phyloP scores from a whole-genome alignment of 2,329 filamentous ascomycete genomes.

The Epichloe festucae region DNA sequence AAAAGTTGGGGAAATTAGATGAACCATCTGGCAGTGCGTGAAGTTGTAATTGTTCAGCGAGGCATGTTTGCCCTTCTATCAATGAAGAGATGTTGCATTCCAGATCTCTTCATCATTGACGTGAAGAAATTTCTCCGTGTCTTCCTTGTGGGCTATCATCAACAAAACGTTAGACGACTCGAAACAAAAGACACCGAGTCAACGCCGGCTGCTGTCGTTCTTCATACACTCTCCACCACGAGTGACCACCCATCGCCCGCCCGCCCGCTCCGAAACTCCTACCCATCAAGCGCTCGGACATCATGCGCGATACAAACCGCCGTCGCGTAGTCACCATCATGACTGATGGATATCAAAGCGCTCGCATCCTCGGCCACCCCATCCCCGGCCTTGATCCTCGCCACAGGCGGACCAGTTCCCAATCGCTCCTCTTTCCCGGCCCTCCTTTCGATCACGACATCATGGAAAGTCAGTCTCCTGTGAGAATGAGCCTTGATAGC shows the following conservation, averaged over 20 bases:
- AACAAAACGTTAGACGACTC: too few relatives aligned
- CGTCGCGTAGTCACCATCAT: conserved; percentile 72
- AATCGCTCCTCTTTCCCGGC: conserved; percentile 12
- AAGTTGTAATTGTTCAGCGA: too few relatives aligned
- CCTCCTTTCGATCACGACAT: conserved; percentile 35
- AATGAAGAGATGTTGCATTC: too few relatives aligned
- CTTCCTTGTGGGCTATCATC: too few relatives aligned
- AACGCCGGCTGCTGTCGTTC: too few relatives aligned
- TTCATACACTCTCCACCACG: not conserved
- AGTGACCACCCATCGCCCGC: not conserved
- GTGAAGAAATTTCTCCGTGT: too few relatives aligned
- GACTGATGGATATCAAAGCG: conserved; percentile 69
- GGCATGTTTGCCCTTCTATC: too few relatives aligned
- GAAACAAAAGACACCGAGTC: too few relatives aligned
- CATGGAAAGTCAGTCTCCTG: conserved; percentile 46
- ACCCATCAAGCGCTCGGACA: not conserved
- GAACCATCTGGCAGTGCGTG: too few relatives aligned
- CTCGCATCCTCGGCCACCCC: conserved; percentile 30
- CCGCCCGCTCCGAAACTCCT: not conserved
- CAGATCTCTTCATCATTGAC: too few relatives aligned
- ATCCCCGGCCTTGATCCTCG: conserved; percentile 23
- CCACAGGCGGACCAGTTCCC: conserved; percentile 31
- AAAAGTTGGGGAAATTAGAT: not conserved
- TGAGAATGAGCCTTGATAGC: conserved; percentile 56
- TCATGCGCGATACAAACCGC: conserved; percentile 48